Percentiles rank a stretch among this genome's conserved stretches.
These are phyloP conservation scores for Pseudonitzschia pungens DNA, from an alignment of 108 stramenopile species.

Conservation along the genomic window DNA sequence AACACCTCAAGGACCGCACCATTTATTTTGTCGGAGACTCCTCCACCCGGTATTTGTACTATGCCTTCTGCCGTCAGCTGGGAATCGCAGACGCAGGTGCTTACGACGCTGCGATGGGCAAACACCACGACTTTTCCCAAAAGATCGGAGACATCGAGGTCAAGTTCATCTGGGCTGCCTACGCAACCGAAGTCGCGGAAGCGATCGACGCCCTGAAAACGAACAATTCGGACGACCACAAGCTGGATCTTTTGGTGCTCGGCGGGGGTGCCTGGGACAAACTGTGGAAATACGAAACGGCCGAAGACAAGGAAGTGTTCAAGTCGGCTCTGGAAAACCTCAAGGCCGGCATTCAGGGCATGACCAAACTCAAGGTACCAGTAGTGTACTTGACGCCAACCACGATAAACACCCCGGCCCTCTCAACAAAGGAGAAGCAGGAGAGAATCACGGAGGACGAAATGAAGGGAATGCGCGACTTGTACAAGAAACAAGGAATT, in stretches of 20 bases:
- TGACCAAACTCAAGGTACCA: conserved; percentile 38
- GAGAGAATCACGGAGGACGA: conserved; percentile 75
- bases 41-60: conserved; percentile 74
- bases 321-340: conserved; percentile 42
- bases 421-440: conserved; percentile 74
- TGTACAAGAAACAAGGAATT: conserved; percentile 55
- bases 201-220: conserved; percentile 41
- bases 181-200: conserved; percentile 56
- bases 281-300: conserved; percentile 60
- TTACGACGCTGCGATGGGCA: conserved; percentile 71
- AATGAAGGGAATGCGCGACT: conserved; percentile 62
- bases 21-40: conserved; percentile 82
- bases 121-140: conserved; percentile 55
- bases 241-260: conserved; percentile 64
- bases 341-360: conserved; percentile 39
- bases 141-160: conserved; percentile 43
- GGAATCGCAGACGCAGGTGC: conserved; percentile 64
- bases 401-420: conserved; percentile 70
- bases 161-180: conserved; percentile 80
- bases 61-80: conserved; percentile 62
- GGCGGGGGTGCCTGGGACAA: conserved; percentile 88
- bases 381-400: conserved; percentile 85
- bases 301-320: conserved; percentile 57
- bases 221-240: not conserved
- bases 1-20: conserved; percentile 46